phyloP scores from a whole-genome alignment of 116 monocot genomes.

The Papilionanthe hybrid region DNA sequence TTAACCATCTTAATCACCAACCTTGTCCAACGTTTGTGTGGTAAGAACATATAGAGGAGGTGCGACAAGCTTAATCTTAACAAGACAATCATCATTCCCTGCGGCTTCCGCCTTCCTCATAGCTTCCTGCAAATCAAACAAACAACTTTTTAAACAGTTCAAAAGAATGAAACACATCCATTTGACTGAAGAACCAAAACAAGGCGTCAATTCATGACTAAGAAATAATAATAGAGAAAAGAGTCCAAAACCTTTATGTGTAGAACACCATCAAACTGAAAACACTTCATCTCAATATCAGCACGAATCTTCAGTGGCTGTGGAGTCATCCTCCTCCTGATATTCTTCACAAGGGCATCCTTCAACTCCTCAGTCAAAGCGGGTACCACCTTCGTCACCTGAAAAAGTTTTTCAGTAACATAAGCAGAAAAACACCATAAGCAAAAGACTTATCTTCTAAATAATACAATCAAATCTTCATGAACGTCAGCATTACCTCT shows the following conservation, averaged over 20 bases:
- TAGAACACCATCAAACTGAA: constrained; percentile 94
- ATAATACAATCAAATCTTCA: not conserved
- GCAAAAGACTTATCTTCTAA: not conserved
- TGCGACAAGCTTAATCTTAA: constrained; percentile 91
- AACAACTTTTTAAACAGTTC: not conserved
- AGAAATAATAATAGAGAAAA: not conserved
- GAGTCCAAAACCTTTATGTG: constrained; percentile 71
- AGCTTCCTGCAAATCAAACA: constrained; percentile 60
- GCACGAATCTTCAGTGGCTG: constrained; percentile 94
- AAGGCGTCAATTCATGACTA: not conserved
- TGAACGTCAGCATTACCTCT: constrained; percentile 37
- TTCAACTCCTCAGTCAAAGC: constrained; percentile 79
- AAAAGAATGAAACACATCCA: not conserved
- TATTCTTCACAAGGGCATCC: constrained; percentile 83
- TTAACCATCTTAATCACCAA: constrained; percentile 14
- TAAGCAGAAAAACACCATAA: not conserved
- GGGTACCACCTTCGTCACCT: constrained; percentile 77
- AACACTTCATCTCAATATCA: constrained; percentile 96
- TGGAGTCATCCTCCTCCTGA: constrained; percentile 95
- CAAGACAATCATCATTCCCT: constrained; percentile 83
- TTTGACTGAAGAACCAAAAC: not conserved
- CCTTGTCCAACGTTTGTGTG: constrained; percentile 98
- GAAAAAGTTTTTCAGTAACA: not conserved
- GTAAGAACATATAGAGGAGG: constrained; percentile 95
- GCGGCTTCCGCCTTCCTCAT: constrained; percentile 86